Conservation (phyloP, 306 rosid species). For the Alnus glutinosa region DNA sequence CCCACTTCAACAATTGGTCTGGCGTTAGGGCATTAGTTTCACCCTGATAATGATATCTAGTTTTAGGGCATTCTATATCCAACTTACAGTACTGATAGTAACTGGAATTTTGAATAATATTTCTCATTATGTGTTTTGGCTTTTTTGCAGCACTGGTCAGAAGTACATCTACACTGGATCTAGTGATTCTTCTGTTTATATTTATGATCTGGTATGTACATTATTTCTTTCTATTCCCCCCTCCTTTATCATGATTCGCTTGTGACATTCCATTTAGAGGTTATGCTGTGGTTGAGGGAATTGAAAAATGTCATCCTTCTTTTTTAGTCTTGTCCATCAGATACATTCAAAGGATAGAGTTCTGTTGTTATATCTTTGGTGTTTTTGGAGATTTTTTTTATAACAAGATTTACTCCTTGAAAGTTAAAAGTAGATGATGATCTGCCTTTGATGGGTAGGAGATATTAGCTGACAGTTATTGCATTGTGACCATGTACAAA, state of each 20-base stretch:
- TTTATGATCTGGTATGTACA: slow-evolving; percentile 87
- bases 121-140: slow-evolving; percentile 14
- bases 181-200: slow-evolving; percentile 63
- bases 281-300: background rate
- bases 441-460: background rate
- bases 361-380: background rate
- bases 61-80: slow-evolving; percentile 7
- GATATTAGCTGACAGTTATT: background rate
- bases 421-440: background rate
- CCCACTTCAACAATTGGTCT: background rate
- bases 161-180: slow-evolving; percentile 95
- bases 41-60: background rate
- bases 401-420: no score
- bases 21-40: background rate
- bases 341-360: background rate
- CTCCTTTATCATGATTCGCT: background rate
- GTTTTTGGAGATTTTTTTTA: background rate
- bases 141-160: slow-evolving; percentile 87
- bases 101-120: slow-evolving; percentile 18
- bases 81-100: slow-evolving; percentile 14
- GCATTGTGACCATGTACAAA: background rate
- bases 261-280: background rate
- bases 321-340: no score
- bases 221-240: background rate
- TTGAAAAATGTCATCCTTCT: no score